A percentile compares a stretch with the other conserved stretches of the same genome.
phyloP scores from a whole-genome alignment of 169 alveolate genomes.

The Plasmodium malariae region DNA sequence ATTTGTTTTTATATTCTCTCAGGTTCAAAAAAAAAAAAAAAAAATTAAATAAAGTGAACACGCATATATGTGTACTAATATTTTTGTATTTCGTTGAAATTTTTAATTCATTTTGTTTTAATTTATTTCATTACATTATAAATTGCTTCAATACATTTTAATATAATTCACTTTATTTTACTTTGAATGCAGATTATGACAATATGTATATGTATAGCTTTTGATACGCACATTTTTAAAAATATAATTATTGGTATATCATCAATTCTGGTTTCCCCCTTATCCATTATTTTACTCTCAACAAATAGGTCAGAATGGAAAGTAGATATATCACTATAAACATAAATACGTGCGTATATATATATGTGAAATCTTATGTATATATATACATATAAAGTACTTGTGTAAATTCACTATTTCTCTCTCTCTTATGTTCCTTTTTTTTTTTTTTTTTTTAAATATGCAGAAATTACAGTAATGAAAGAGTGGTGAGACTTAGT shows the following conservation, averaged over 20 bases:
- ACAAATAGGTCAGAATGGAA: constrained; percentile 49
- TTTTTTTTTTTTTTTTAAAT: constrained; percentile 1
- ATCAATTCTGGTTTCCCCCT: constrained; percentile 70
- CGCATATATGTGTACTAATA: neutral
- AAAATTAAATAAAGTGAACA: neutral
- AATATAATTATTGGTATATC: constrained; percentile 75
- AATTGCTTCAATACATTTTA: neutral
- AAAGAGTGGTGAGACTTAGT: constrained; percentile 73
- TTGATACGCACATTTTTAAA: constrained; percentile 74
- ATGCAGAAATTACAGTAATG: constrained; percentile 65
- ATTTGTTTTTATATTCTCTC: constrained; percentile 72
- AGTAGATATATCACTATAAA: too few relatives aligned
- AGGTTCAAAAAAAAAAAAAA: constrained; percentile 16
- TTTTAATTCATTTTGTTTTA: neutral
- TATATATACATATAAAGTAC: neutral
- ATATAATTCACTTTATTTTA: too few relatives aligned
- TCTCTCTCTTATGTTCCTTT: neutral
- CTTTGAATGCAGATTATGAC: constrained; percentile 49
- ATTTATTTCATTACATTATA: neutral
- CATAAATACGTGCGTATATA: too few relatives aligned
- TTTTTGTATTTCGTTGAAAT: neutral
- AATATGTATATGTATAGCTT: constrained; percentile 73
- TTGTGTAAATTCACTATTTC: constrained; percentile 1
- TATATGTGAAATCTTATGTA: too few relatives aligned
- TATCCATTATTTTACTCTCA: constrained; percentile 62